phyloP scores from a whole-genome alignment of 1,284 basidiomycete genomes.

The Meripilus lineatus region DNA sequence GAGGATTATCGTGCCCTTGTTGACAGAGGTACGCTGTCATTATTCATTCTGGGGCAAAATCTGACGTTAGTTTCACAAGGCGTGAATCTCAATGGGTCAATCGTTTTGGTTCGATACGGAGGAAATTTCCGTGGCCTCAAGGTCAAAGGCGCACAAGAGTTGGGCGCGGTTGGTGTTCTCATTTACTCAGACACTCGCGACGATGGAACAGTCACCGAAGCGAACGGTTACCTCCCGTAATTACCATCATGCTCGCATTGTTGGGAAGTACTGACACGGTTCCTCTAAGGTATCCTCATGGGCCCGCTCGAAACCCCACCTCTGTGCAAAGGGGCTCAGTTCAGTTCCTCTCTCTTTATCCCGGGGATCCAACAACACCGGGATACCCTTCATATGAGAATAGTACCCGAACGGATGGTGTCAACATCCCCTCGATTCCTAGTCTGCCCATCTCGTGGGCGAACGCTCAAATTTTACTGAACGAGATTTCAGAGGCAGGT shows the following conservation, averaged over 20 bases:
- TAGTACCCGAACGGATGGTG: constrained; percentile 62
- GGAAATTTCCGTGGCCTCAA: constrained; percentile 80
- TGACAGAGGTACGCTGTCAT: constrained; percentile 36
- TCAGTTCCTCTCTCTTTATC: constrained; percentile 78
- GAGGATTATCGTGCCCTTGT: constrained; percentile 39
- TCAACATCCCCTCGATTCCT: constrained; percentile 78
- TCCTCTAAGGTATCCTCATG: constrained; percentile 56
- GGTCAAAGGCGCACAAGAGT: constrained; percentile 80
- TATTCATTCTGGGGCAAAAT: neutral
- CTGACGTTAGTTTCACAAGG: neutral
- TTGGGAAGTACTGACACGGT: neutral
- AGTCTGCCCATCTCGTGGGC: constrained; percentile 74
- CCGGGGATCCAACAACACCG: constrained; percentile 83
- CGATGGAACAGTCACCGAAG: constrained; percentile 78
- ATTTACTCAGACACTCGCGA: constrained; percentile 91
- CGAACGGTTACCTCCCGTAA: constrained; percentile 66
- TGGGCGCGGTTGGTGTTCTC: constrained; percentile 68
- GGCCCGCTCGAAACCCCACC: constrained; percentile 83
- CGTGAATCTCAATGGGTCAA: constrained; percentile 72
- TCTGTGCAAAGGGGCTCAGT: constrained; percentile 87
- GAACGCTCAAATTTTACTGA: constrained; percentile 59
- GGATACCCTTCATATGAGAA: constrained; percentile 86
- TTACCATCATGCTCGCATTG: neutral
- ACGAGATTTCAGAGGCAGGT: constrained; percentile 44
- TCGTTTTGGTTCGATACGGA: constrained; percentile 86